A percentile compares a stretch with the other conserved stretches of the same genome.
Evolutionary conservation across 257 asterid species (phyloP).

Genomic region (Mitragyna speciosa): DNA sequence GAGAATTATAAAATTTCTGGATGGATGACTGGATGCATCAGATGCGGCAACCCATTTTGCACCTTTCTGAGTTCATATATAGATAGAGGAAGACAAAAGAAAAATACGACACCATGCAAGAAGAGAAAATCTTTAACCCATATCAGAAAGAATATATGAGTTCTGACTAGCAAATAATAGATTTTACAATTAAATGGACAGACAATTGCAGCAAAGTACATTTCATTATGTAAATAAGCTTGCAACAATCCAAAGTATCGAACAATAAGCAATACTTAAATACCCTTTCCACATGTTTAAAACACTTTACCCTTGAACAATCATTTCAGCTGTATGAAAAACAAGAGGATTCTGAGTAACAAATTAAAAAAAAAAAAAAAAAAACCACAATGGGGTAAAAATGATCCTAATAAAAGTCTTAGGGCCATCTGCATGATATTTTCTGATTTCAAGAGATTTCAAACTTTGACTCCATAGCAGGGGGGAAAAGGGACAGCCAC

Average conservation of each 20-base stretch:
- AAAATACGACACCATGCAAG: not conserved
- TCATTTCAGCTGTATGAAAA: not conserved
- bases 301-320: not conserved
- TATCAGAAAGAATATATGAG: not conserved
- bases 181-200: not conserved
- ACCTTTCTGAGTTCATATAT: not conserved
- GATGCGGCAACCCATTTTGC: not conserved
- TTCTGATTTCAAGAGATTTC: not conserved
- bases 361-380: not conserved
- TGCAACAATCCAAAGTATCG: not conserved
- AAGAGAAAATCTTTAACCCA: not conserved
- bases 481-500: not conserved
- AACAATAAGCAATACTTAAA: not conserved
- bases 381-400: not conserved
- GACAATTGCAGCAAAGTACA: not conserved
- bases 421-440: not conserved
- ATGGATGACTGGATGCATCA: not conserved
- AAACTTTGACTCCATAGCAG: not conserved
- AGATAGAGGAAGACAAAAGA: not conserved
- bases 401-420: not conserved
- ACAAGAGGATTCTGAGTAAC: not conserved
- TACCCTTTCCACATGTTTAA: not conserved
- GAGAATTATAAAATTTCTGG: not conserved
- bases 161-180: not conserved
- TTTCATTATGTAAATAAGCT: not conserved